These are phyloP conservation scores for Myxozyma vanderwaltii DNA, from an alignment of 805 yeast species.

Conservation along the genomic window DNA sequence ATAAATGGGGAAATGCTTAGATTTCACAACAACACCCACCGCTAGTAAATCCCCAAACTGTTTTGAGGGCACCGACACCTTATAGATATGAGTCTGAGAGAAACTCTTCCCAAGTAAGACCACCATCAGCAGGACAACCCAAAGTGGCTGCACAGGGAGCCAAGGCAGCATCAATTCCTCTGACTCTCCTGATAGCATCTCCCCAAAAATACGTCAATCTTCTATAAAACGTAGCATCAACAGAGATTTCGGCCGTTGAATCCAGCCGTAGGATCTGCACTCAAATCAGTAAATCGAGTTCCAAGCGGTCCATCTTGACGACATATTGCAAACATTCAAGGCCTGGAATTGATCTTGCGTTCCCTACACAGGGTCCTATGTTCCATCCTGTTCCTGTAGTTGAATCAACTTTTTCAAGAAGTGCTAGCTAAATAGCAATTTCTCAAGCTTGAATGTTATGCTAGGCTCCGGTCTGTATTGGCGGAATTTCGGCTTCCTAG, in stretches of 20 bases:
- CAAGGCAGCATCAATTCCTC: slow-evolving; percentile 58
- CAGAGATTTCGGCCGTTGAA: slow-evolving; percentile 61
- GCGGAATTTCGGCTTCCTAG: slow-evolving; percentile 22
- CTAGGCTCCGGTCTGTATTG: slow-evolving; percentile 55
- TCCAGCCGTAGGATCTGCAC: slow-evolving; percentile 62
- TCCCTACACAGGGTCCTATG: slow-evolving; percentile 63
- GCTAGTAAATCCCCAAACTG: slow-evolving; percentile 59
- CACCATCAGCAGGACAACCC: slow-evolving; percentile 64
- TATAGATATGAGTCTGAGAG: slow-evolving; percentile 64
- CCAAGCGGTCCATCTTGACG: slow-evolving; percentile 68
- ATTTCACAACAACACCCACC: slow-evolving; percentile 57
- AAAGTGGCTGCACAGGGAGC: slow-evolving; percentile 65
- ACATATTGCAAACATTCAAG: slow-evolving; percentile 57
- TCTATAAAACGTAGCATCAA: slow-evolving; percentile 60
- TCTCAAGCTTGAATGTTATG: slow-evolving; percentile 58
- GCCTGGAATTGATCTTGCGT: slow-evolving; percentile 60
- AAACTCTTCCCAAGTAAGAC: slow-evolving; percentile 66
- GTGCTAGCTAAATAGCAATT: slow-evolving; percentile 58
- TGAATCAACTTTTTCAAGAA: slow-evolving; percentile 60
- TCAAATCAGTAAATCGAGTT: slow-evolving; percentile 58
- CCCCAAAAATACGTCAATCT: slow-evolving; percentile 57
- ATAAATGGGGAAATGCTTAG: slow-evolving; percentile 57
- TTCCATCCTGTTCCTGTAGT: slow-evolving; percentile 70
- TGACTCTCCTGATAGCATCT: slow-evolving; percentile 56
- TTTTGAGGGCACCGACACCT: slow-evolving; percentile 56